phyloP scores from a whole-genome alignment of 1,139 yeast species.

The Pichia sp. region DNA sequence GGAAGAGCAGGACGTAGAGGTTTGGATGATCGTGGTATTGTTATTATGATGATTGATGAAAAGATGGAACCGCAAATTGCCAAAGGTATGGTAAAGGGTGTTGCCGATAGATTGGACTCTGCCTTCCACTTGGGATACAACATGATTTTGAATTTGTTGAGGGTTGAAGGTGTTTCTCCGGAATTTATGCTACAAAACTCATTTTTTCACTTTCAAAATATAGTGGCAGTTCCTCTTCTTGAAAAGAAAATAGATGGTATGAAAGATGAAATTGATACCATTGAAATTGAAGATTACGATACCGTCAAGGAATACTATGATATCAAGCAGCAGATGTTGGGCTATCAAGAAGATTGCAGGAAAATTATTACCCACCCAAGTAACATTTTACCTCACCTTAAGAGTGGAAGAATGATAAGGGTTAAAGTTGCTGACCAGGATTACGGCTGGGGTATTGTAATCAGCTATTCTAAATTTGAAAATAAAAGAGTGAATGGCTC shows the following conservation, averaged over 20 bases:
- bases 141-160: conserved; percentile 90
- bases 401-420: conserved; percentile 80
- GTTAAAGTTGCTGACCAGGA: conserved; percentile 53
- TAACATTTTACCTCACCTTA: conserved; percentile 73
- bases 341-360: conserved; percentile 72
- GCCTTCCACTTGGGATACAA: conserved; percentile 94
- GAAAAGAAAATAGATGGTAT: conserved; percentile 59
- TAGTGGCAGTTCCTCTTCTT: conserved; percentile 80
- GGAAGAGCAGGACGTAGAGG: conserved; percentile 99
- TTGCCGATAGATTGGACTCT: conserved; percentile 83
- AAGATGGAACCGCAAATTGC: conserved; percentile 99
- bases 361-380: conserved; percentile 92
- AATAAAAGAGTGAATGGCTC: conserved; percentile 49
- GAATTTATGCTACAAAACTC: conserved; percentile 95
- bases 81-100: conserved; percentile 97
- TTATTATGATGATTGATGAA: conserved; percentile 95
- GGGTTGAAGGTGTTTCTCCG: conserved; percentile 97
- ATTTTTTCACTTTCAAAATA: conserved; percentile 91
- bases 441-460: conserved; percentile 95
- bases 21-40: conserved; percentile 88
- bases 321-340: conserved; percentile 62
- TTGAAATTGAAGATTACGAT: conserved; percentile 68
- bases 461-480: conserved; percentile 55
- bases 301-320: conserved; percentile 79
- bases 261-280: conserved; percentile 43